Percentiles rank a stretch among this genome's conserved stretches.
Evolutionary conservation across 2,329 filamentous ascomycete species (phyloP).

Genomic region (Paecilomyces variotii): DNA sequence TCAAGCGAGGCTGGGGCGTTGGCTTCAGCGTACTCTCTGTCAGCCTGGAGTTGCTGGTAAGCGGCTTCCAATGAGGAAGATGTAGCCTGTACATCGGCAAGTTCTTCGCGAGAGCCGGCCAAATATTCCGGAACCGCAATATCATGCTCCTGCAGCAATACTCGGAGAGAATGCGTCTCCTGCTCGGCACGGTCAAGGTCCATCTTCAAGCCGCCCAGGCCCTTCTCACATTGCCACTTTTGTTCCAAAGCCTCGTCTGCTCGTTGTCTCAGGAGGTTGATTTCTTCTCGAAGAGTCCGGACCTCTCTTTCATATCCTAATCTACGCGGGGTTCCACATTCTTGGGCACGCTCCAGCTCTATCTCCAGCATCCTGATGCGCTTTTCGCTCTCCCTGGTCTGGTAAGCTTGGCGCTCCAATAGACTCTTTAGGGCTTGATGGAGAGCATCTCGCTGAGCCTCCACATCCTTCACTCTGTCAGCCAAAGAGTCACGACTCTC

Average conservation of each 20-base stretch:
- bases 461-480: slow-evolving; percentile 82
- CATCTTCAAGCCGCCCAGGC: slow-evolving; percentile 82
- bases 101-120: slow-evolving; percentile 36
- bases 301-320: slow-evolving; percentile 81
- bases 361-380: slow-evolving; percentile 67
- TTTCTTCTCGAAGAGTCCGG: slow-evolving; percentile 68
- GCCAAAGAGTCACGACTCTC: slow-evolving; percentile 62
- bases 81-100: slow-evolving; percentile 46
- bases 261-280: slow-evolving; percentile 72
- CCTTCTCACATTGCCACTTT: slow-evolving; percentile 94
- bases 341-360: slow-evolving; percentile 67
- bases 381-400: slow-evolving; percentile 76
- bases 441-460: slow-evolving; percentile 85
- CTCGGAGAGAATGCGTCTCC: slow-evolving; percentile 77
- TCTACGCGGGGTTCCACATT: slow-evolving; percentile 58
- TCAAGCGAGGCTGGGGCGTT: slow-evolving; percentile 67
- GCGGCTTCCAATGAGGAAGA: slow-evolving; percentile 66
- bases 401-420: slow-evolving; percentile 74
- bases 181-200: slow-evolving; percentile 91
- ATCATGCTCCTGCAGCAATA: slow-evolving; percentile 72
- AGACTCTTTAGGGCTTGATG: slow-evolving; percentile 80
- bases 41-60: slow-evolving; percentile 63
- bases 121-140: slow-evolving; percentile 61
- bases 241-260: slow-evolving; percentile 92
- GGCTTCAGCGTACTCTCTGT: slow-evolving; percentile 59